Evolutionary conservation across 345 rosid species (phyloP), one percentile per base, ranked within the genome.

Genomic region (Theobroma cacao): DNA sequence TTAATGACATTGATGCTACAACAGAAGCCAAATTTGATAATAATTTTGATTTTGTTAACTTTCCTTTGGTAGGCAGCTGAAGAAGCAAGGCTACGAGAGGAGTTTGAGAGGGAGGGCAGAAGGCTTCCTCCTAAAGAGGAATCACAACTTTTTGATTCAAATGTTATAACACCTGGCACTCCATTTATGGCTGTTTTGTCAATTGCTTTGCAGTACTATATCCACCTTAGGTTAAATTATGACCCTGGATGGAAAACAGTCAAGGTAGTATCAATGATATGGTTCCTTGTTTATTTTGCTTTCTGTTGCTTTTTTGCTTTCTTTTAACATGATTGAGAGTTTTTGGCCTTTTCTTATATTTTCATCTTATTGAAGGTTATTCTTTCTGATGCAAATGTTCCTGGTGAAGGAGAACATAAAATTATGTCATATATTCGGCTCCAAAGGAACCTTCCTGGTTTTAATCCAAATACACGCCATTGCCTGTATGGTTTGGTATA

Each of bases 331-430:
- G 72, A 26, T 30, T n/a, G 65, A 63, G 50, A 48, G 43, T 26
- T 68, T n/a, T 79, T 72, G 56, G 56, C n/a, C 30, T 30, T 73
- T 82, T 40, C 80, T 80, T 75, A 52, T 80, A 48, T 75, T 53
- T 72, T 80, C 73, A 17, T 66, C 62, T 63, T 86, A 78, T 45
- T 91, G 81, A 86, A 97, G 99, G 98, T 97, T 77, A 90, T 97
- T 50, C 95, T 94, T 58, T 97, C 98, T 24, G 98, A 97, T 91
- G 98, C 98, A 69, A 96, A 94, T 89, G 98, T 93, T 86, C 99
- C 99, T 58, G 98, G 99, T 65, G 98, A 96, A 86, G 99, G 99
- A 79, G 99, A 96, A 80, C 99, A 94, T 85, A 94, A 97, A 85
- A 83, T 94, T 78, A 92, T 97, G 91, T 94, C 97, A 2, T 97